Base-by-base conservation (phyloP, 2,329 filamentous ascomycete genomes). In the Pseudogymnoascus verrucosus region DNA sequence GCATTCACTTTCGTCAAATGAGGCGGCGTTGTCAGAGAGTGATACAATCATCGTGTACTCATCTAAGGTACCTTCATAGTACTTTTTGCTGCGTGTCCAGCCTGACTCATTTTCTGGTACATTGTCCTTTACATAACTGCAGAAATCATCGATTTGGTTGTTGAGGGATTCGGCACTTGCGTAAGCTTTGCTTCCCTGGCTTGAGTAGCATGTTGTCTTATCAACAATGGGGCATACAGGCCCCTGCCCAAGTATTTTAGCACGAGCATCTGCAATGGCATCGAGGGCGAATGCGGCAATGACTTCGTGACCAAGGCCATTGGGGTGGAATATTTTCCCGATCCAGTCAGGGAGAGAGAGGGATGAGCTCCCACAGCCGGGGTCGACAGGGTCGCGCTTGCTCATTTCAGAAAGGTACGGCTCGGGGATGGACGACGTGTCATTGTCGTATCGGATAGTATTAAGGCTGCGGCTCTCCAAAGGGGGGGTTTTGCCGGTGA, bases 251-350 rank as follows among this genome's bases (percentile, higher is more conserved):
- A 63, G 51, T 28, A 63, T 40, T 21, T 21, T 14, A 37, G 62
- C 62, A 12, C 62, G 44, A 12, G 34, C 44, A 42, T 60, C 62
- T n/a, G 34, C 39, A 39, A 60, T 57, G 26, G 44, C 51, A 8
- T 63, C 34, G n/a, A 72, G 60, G 8, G 72, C 71, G 60, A 68
- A 73, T 5, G 73, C 66, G 0, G 73, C 72, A 4, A 74, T 74
- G 44, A 65, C 66, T 21, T 69, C 51, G 66, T 73, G 70, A 40
- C 70, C 71, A 8, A 37, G 57, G 40, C 66, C 62, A 65, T 74
- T 76, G 10, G 75, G 73, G 64, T 76, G 75, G 65, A 77, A 76
- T 60, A 69, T 69, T 28, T 66, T 67, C 7, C 68, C 70, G 60
- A 74, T 64, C 10, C 47, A 65, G 68, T 75, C 73, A 6, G 74